phyloP scores from a whole-genome alignment of 495 filamentous ascomycete genomes.

The Penicillium diatomitis region DNA sequence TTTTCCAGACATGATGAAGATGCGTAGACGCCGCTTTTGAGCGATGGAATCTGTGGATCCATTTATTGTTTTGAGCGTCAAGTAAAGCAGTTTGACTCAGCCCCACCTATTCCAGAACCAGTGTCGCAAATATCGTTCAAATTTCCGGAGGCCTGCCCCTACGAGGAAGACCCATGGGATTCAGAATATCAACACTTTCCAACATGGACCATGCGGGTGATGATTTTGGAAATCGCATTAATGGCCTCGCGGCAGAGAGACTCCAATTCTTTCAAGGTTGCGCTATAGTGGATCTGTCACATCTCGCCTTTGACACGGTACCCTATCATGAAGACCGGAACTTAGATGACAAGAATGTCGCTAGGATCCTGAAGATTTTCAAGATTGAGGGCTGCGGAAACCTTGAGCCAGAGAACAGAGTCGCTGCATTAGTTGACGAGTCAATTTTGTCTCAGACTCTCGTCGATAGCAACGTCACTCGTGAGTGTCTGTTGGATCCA shows the following conservation, averaged over 20 bases:
- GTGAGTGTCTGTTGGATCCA: conserved; percentile 1
- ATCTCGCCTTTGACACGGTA: neutral
- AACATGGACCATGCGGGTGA: conserved; percentile 1
- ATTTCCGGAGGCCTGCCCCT: too few species aligned
- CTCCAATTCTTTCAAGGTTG: conserved; percentile 1
- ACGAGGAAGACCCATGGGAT: too few species aligned
- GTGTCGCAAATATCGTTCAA: too few species aligned
- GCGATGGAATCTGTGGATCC: too few species aligned
- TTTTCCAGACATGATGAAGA: too few species aligned
- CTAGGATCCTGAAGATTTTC: conserved; percentile 3
- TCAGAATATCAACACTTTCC: too few species aligned
- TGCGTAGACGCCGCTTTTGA: too few species aligned
- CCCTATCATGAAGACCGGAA: neutral
- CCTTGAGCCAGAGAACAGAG: conserved; percentile 6
- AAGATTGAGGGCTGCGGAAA: conserved; percentile 6
- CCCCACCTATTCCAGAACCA: too few species aligned
- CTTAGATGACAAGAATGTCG: neutral
- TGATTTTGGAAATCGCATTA: neutral
- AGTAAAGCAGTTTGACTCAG: too few species aligned
- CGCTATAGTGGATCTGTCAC: neutral
- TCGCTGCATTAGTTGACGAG: neutral
- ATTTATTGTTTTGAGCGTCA: too few species aligned
- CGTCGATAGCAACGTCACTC: neutral
- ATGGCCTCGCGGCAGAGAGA: neutral
- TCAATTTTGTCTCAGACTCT: neutral